phyloP scores from a whole-genome alignment of 78 protist species.

The Dictyostelium intermedium region DNA sequence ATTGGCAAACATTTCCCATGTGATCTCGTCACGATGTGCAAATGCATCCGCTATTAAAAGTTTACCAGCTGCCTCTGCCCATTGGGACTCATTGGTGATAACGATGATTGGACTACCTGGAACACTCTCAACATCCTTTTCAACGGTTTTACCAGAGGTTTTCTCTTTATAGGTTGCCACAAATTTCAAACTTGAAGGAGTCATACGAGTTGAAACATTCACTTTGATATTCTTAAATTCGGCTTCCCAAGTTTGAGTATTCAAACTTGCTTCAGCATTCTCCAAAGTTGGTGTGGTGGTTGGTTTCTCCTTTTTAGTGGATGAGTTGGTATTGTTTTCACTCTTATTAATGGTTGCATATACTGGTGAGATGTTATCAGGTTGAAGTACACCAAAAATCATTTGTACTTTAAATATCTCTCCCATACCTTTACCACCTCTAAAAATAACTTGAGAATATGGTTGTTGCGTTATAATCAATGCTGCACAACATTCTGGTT shows the following conservation, averaged over 20 bases:
- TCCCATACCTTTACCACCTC: constrained; percentile 59
- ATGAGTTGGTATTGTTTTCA: not conserved
- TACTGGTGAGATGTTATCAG: constrained; percentile 13
- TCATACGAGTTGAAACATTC: constrained; percentile 73
- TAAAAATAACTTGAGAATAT: constrained; percentile 52
- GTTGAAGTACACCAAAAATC: constrained; percentile 64
- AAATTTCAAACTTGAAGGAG: constrained; percentile 57
- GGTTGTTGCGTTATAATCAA: constrained; percentile 53
- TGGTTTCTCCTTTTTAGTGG: constrained; percentile 32
- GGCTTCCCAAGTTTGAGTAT: constrained; percentile 1
- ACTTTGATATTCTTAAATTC: constrained; percentile 38
- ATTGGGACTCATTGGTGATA: constrained; percentile 81
- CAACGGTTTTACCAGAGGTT: not conserved
- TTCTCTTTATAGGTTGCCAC: constrained; percentile 38
- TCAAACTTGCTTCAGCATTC: constrained; percentile 2
- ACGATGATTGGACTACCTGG: constrained; percentile 67
- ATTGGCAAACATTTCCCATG: constrained; percentile 76
- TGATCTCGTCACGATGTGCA: constrained; percentile 38
- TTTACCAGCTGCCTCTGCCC: constrained; percentile 84
- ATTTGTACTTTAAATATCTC: constrained; percentile 54
- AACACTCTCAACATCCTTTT: constrained; percentile 25
- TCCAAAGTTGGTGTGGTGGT: not conserved
- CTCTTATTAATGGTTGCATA: constrained; percentile 31
- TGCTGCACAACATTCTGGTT: constrained; percentile 75
- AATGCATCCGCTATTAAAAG: constrained; percentile 59